A percentile compares a stretch with the other conserved stretches of the same genome.
phyloP scores from a whole-genome alignment of 106 monocot species.

The Posidonia australis region DNA sequence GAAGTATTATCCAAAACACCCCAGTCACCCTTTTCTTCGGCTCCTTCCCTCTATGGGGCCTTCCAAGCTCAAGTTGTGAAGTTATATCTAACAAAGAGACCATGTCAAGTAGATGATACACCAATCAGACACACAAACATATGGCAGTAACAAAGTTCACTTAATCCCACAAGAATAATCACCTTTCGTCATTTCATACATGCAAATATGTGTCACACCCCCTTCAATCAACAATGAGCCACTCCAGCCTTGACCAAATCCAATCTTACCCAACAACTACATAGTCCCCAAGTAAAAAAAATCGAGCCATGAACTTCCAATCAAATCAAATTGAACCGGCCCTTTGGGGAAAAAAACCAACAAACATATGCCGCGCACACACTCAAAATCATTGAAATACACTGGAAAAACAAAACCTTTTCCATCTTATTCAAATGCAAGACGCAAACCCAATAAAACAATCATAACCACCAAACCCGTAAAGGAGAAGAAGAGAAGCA shows the following conservation, averaged over 20 bases:
- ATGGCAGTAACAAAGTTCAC: background rate
- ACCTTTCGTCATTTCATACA: too few species aligned
- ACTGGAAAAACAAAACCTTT: background rate
- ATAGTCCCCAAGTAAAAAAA: too few species aligned
- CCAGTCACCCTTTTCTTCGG: slow-evolving; percentile 53
- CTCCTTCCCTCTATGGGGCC: slow-evolving; percentile 30
- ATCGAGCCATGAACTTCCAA: too few species aligned
- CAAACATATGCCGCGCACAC: too few species aligned
- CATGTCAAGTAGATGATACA: background rate
- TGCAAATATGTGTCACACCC: too few species aligned
- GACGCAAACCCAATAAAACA: background rate
- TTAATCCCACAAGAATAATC: background rate
- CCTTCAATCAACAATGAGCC: too few species aligned
- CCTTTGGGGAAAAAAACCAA: too few species aligned
- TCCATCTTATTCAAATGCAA: background rate
- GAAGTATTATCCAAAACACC: slow-evolving; percentile 91
- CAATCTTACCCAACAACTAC: too few species aligned
- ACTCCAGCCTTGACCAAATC: too few species aligned
- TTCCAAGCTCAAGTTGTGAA: slow-evolving; percentile 62
- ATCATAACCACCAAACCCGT: background rate
- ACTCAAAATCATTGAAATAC: too few species aligned
- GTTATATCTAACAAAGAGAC: slow-evolving; percentile 27
- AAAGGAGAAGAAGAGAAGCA: background rate
- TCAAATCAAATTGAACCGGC: too few species aligned
- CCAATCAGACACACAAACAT: background rate